Percentiles rank a stretch among this genome's conserved stretches.
phyloP scores from a whole-genome alignment of 768 basidiomycete species.

The Clathrus columnatus region DNA sequence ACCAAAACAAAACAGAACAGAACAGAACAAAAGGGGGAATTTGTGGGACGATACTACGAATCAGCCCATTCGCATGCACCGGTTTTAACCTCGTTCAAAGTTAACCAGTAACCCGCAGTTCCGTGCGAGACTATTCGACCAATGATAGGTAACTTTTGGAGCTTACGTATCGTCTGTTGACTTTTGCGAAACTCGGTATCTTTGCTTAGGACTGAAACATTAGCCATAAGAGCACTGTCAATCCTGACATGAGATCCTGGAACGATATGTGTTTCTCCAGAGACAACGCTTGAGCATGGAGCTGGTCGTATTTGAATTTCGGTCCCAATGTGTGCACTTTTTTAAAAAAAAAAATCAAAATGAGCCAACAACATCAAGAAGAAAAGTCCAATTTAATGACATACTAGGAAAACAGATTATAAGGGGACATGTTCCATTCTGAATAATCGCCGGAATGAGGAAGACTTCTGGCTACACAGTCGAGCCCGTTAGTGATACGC shows the following conservation, averaged over 20 bases:
- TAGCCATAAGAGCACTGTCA: conserved; percentile 7
- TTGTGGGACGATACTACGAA: background rate
- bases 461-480: conserved; percentile 13
- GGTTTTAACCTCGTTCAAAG: conserved; percentile 10
- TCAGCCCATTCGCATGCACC: conserved; percentile 14
- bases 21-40: background rate
- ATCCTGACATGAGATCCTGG: conserved; percentile 13
- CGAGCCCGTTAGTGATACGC: conserved; percentile 15
- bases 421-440: conserved; percentile 13
- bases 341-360: background rate
- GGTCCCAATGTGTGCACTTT: conserved; percentile 10
- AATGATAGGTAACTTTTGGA: conserved; percentile 10
- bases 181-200: background rate
- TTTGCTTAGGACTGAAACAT: background rate
- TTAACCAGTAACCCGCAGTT: conserved; percentile 15
- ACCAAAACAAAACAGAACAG: no score
- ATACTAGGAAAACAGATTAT: conserved; percentile 15
- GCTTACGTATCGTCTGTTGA: background rate
- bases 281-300: conserved; percentile 8
- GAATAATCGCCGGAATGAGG: conserved; percentile 14
- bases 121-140: conserved; percentile 14
- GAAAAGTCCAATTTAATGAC: background rate
- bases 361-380: background rate
- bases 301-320: conserved; percentile 10
- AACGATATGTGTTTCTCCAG: conserved; percentile 12